Evolutionary conservation across 2,329 filamentous ascomycete species (phyloP).

Genomic region (Bipolaris bicolor): DNA sequence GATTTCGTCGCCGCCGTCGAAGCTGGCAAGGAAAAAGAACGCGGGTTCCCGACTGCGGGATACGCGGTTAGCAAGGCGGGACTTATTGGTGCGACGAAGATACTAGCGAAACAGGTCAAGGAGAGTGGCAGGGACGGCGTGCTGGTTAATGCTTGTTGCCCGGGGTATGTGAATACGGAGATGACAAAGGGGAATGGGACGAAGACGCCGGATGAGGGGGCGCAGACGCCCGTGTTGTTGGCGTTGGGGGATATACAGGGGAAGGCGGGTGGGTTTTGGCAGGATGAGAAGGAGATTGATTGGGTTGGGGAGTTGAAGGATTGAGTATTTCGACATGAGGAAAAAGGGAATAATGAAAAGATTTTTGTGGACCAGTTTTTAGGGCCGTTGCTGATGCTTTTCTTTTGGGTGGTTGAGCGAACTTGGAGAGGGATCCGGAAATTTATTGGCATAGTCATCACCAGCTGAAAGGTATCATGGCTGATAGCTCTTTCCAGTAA

Average conservation of each 20-base stretch:
- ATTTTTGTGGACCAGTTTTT: background rate
- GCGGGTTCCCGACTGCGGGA: slow-evolving; percentile 58
- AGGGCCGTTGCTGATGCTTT: background rate
- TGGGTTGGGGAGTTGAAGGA: slow-evolving; percentile 45
- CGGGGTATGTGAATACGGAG: slow-evolving; percentile 56
- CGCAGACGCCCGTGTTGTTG: slow-evolving; percentile 53
- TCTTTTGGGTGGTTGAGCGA: background rate
- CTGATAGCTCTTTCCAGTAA: too few relatives aligned
- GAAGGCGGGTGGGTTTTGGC: slow-evolving; percentile 50
- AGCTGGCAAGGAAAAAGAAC: slow-evolving; percentile 53
- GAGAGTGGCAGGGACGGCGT: slow-evolving; percentile 43
- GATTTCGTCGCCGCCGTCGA: slow-evolving; percentile 56
- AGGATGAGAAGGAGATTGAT: slow-evolving; percentile 43
- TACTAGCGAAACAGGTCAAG: slow-evolving; percentile 45
- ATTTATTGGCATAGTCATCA: background rate
- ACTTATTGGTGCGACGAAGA: slow-evolving; percentile 51
- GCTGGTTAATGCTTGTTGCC: slow-evolving; percentile 52
- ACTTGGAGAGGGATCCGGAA: background rate
- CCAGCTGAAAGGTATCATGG: background rate
- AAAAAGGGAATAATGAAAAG: background rate
- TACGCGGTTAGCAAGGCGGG: slow-evolving; percentile 58
- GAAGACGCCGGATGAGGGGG: slow-evolving; percentile 54
- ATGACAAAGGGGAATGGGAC: slow-evolving; percentile 50
- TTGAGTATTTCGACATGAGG: background rate
- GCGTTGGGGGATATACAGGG: slow-evolving; percentile 51